A percentile compares a stretch with the other conserved stretches of the same genome.
Evolutionary conservation across 2,329 filamentous ascomycete species (phyloP).

Genomic region (Botrytis galanthina): DNA sequence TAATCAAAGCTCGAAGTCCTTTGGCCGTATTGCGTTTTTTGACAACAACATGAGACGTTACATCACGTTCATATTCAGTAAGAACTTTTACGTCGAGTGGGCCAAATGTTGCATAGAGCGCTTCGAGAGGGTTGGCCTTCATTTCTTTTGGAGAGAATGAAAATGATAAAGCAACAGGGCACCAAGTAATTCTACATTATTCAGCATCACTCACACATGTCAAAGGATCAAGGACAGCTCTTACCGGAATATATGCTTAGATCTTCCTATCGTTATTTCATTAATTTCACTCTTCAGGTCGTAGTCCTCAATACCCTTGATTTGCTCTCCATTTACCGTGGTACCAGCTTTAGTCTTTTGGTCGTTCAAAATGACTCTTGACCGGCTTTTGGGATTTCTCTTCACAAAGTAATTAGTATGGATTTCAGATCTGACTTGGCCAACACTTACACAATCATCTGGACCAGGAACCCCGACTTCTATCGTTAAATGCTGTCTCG

Average conservation of each 20-base stretch:
- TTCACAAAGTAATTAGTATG: slow-evolving; percentile 15
- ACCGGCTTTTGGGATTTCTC: slow-evolving; percentile 46
- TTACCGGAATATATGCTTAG: slow-evolving; percentile 60
- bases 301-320: slow-evolving; percentile 57
- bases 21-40: slow-evolving; percentile 88
- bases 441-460: slow-evolving; percentile 60
- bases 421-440: slow-evolving; percentile 12
- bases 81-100: slow-evolving; percentile 86
- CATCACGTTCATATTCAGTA: slow-evolving; percentile 64
- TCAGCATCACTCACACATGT: slow-evolving; percentile 19
- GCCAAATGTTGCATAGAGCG: slow-evolving; percentile 66
- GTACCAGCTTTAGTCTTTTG: slow-evolving; percentile 84
- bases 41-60: slow-evolving; percentile 84
- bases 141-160: slow-evolving; percentile 70
- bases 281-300: slow-evolving; percentile 58
- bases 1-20: slow-evolving; percentile 81
- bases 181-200: slow-evolving; percentile 68
- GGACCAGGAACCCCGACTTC: slow-evolving; percentile 63
- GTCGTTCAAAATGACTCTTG: slow-evolving; percentile 72
- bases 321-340: slow-evolving; percentile 67
- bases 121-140: slow-evolving; percentile 61
- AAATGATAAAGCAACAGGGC: slow-evolving; percentile 77
- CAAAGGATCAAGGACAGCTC: slow-evolving; percentile 17
- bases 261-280: slow-evolving; percentile 69
- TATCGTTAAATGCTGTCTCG: slow-evolving; percentile 82